These are phyloP conservation scores for Saturnispora gosingensis DNA, from an alignment of 805 yeast species.

Conservation along the genomic window DNA sequence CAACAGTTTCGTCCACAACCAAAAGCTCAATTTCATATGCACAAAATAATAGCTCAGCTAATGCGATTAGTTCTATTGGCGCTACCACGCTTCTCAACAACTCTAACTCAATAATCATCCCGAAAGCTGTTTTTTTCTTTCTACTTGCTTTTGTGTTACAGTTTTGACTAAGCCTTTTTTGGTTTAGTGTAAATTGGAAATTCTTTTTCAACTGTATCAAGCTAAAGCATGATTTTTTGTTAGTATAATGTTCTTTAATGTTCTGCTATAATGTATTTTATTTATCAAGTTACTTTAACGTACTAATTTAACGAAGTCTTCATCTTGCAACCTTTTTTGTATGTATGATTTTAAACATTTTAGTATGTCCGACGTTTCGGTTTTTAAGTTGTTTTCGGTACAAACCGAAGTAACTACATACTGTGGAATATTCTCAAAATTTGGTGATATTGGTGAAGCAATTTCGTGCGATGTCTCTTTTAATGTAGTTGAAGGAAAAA, in stretches of 20 bases:
- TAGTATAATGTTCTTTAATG: neutral
- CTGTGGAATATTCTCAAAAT: neutral
- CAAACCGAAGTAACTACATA: neutral
- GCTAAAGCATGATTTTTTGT: neutral
- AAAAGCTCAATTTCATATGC: neutral
- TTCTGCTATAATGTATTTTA: neutral
- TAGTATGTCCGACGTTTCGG: neutral
- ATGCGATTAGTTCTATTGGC: neutral
- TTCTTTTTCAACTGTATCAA: neutral
- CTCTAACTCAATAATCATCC: neutral
- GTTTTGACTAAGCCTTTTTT: neutral
- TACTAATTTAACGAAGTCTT: slow-evolving; percentile 3
- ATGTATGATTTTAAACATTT: neutral
- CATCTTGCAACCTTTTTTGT: neutral
- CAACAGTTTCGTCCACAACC: neutral
- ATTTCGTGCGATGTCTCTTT: neutral
- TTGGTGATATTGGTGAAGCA: neutral
- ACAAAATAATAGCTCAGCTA: neutral
- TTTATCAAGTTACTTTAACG: neutral
- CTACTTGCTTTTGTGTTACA: neutral
- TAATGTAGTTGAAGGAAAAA: neutral
- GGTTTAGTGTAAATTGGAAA: neutral
- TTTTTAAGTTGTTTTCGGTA: neutral
- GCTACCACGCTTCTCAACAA: neutral
- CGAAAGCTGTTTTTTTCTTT: neutral